These are phyloP conservation scores for Bipolaris sorokiniana DNA, from an alignment of 2,329 filamentous ascomycete species.

Conservation along the genomic window DNA sequence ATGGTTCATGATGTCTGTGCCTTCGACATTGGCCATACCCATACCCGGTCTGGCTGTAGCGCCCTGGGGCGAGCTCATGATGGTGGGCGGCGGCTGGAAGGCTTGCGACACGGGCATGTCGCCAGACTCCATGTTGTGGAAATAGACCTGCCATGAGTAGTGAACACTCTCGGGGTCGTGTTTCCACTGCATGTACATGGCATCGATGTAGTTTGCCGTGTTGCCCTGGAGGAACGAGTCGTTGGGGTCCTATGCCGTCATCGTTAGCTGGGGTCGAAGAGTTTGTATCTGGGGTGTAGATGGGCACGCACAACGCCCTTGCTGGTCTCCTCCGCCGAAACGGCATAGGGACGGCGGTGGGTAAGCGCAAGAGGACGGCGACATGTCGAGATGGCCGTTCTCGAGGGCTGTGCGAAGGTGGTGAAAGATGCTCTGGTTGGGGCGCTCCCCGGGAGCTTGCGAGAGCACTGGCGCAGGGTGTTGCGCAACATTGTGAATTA, in stretches of 20 bases:
- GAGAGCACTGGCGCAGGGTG: slow-evolving; percentile 69
- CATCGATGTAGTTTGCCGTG: slow-evolving; percentile 98
- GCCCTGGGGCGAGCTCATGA: slow-evolving; percentile 81
- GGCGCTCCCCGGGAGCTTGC: slow-evolving; percentile 64
- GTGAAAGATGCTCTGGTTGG: slow-evolving; percentile 54
- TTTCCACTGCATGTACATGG: slow-evolving; percentile 99
- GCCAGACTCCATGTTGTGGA: slow-evolving; percentile 98
- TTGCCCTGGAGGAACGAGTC: slow-evolving; percentile 97
- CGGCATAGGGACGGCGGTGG: slow-evolving; percentile 64
- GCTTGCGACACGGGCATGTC: slow-evolving; percentile 98
- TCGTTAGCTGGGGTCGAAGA: slow-evolving; percentile 35
- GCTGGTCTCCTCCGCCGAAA: slow-evolving; percentile 63
- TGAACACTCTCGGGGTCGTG: slow-evolving; percentile 91
- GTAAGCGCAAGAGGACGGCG: slow-evolving; percentile 55
- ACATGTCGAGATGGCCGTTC: slow-evolving; percentile 54
- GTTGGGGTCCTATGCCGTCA: slow-evolving; percentile 70
- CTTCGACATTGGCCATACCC: slow-evolving; percentile 68
- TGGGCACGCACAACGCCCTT: slow-evolving; percentile 64
- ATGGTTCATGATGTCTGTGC: slow-evolving; percentile 90
- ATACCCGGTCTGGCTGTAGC: slow-evolving; percentile 74
- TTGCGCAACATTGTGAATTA: slow-evolving; percentile 71
- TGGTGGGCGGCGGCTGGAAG: slow-evolving; percentile 92
- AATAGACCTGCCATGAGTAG: slow-evolving; percentile 98
- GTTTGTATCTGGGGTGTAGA: slow-evolving; percentile 14
- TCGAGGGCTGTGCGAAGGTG: slow-evolving; percentile 47